Conservation (phyloP, 495 filamentous ascomycete species). For the Penicillium silybi region DNA sequence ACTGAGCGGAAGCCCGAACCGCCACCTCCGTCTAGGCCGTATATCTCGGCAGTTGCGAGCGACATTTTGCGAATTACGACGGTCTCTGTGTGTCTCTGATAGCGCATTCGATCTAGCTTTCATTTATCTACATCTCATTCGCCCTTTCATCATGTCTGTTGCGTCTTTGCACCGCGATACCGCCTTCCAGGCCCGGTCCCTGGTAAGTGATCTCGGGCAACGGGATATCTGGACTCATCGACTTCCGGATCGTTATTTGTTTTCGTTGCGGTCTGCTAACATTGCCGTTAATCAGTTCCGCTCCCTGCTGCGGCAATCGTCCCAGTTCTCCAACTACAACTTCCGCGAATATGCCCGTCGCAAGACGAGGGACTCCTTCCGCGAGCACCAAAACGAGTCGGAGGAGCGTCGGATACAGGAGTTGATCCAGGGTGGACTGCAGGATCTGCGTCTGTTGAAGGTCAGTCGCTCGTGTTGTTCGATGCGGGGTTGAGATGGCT, state of each 20-base stretch:
- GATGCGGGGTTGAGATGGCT: background rate
- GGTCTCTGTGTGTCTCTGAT: background rate
- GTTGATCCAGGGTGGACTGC: slow-evolving; percentile 81
- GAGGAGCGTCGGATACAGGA: slow-evolving; percentile 81
- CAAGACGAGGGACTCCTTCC: slow-evolving; percentile 82
- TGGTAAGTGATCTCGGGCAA: slow-evolving; percentile 47
- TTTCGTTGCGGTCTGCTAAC: background rate
- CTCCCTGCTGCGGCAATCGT: slow-evolving; percentile 79
- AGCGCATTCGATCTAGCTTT: background rate
- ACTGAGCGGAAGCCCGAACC: slow-evolving; percentile 4
- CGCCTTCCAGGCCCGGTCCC: slow-evolving; percentile 66
- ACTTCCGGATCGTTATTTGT: background rate
- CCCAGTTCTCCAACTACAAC: slow-evolving; percentile 90
- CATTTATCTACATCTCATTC: slow-evolving; percentile 38
- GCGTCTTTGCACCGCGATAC: slow-evolving; percentile 56
- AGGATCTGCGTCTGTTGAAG: slow-evolving; percentile 88
- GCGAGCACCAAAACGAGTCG: slow-evolving; percentile 63
- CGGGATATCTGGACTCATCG: background rate
- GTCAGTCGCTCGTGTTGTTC: slow-evolving; percentile 47
- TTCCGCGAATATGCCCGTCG: slow-evolving; percentile 95
- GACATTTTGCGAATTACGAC: background rate
- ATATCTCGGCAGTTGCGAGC: background rate
- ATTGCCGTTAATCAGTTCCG: slow-evolving; percentile 62
- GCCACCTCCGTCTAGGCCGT: slow-evolving; percentile 7
- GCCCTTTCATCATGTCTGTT: slow-evolving; percentile 40